Evolutionary conservation across 306 rosid species (phyloP).

Genomic region (Echinosophora koreensis): DNA sequence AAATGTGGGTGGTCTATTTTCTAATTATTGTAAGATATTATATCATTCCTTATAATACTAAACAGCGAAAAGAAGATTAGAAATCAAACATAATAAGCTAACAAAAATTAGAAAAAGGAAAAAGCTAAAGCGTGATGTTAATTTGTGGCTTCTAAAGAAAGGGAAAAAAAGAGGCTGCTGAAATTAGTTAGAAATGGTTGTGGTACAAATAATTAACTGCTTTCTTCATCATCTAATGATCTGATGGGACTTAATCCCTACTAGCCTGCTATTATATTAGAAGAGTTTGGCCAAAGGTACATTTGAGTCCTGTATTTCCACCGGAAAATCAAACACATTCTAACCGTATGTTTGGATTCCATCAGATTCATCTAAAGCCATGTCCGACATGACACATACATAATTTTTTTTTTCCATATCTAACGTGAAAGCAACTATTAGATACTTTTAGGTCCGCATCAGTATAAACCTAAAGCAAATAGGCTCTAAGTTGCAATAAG

Average conservation of each 20-base stretch:
- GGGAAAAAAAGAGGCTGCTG: constrained; percentile 16
- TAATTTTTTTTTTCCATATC: too few relatives aligned
- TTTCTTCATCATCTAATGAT: constrained; percentile 4
- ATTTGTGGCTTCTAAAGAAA: constrained; percentile 34
- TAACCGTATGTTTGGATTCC: too few relatives aligned
- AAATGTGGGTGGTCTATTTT: constrained; percentile 31
- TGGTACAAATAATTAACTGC: constrained; percentile 15
- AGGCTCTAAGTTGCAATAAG: too few relatives aligned
- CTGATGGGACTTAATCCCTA: constrained; percentile 13
- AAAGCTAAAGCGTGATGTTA: not conserved
- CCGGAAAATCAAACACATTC: too few relatives aligned
- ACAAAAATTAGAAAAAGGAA: not conserved
- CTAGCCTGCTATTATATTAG: not conserved
- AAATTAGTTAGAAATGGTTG: constrained; percentile 24
- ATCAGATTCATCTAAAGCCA: too few relatives aligned
- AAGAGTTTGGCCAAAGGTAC: too few relatives aligned
- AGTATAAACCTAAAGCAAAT: too few relatives aligned
- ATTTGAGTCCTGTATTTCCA: too few relatives aligned
- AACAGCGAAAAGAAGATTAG: not conserved
- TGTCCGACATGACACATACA: too few relatives aligned
- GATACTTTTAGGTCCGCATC: too few relatives aligned
- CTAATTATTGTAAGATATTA: constrained; percentile 32
- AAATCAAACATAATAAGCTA: not conserved
- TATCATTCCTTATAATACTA: constrained; percentile 17
- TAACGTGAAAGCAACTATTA: too few relatives aligned